Base-by-base conservation (phyloP, 2,329 filamentous ascomycete genomes). In the Colletotrichum chlorophyti region DNA sequence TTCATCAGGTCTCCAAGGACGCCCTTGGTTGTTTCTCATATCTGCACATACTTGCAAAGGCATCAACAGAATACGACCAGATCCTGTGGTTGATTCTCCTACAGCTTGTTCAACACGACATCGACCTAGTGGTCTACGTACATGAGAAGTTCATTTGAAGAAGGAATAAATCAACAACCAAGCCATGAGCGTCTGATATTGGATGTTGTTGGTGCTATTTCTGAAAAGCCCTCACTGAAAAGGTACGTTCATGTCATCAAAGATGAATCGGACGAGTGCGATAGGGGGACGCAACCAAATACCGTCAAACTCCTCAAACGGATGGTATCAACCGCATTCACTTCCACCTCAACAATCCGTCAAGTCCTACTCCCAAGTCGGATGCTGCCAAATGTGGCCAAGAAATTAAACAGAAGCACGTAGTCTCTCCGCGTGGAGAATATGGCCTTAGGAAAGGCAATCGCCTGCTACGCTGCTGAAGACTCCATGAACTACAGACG, bases 41-140 rank as follows among this genome's bases (percentile, higher is more conserved):
- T 77, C 29, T 76, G 72, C 60, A 72, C 64, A 5, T 68, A 71
- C 11, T 62, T 65, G 0, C 69, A 74, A 6, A 45, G 0, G 62
- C 67, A 3, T 76, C 75, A 0, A 71, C 60, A 1, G 27, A 64
- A 5, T 75, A 75, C 49, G 70, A 73, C 1, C 54, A 50, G 9
- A 58, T 58, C 32, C 38, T 58, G 14, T 21, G 47, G 21, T 63
- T 51, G 19, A 63, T 63, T 9, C 34, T 58, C 8, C n/a, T 50
- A 2, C 54, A 52, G 23, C 48, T 58, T 5, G 14, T 52, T 23
- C 49, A 37, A 5, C 9, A 31, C 14, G 35, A 40, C 37, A 27
- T 17, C 6, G 48, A 54, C 15, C 6, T 46, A 12, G 24, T 48
- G 4, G 55, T 42, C 11, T 32, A 52, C 37, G 27, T 50, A 7